phyloP scores from a whole-genome alignment of 1,139 yeast species.

The Kodamaea derodonti region DNA sequence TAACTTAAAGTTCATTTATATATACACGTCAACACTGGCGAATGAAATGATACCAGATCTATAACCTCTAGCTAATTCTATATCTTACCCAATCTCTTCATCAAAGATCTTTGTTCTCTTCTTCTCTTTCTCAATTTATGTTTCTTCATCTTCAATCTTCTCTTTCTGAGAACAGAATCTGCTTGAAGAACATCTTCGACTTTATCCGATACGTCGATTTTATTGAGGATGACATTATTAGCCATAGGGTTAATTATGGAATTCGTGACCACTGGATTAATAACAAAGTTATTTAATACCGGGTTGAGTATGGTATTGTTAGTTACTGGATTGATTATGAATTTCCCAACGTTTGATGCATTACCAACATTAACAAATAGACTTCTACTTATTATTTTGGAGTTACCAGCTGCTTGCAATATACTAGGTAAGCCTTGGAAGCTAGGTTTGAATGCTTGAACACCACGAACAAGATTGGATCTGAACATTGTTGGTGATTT shows the following conservation, averaged over 20 bases:
- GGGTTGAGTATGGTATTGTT: background rate
- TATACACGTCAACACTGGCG: too few relatives aligned
- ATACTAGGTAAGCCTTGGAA: too few relatives aligned
- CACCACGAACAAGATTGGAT: conserved; percentile 3
- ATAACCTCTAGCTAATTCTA: too few relatives aligned
- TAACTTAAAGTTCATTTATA: too few relatives aligned
- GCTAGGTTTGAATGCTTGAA: conserved; percentile 5
- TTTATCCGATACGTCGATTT: conserved; percentile 1
- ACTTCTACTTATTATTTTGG: too few relatives aligned
- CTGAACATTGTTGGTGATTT: conserved; percentile 6
- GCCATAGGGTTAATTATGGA: conserved; percentile 1
- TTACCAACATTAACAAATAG: too few relatives aligned
- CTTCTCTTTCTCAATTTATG: conserved; percentile 73
- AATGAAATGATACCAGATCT: too few relatives aligned
- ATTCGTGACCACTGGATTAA: conserved; percentile 4
- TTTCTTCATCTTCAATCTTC: conserved; percentile 70
- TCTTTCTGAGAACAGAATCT: conserved; percentile 65
- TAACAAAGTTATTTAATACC: background rate
- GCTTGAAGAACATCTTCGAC: conserved; percentile 30
- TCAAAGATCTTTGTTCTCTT: conserved; percentile 56
- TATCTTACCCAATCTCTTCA: conserved; percentile 52
- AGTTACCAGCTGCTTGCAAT: too few relatives aligned
- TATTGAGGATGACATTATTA: conserved; percentile 4
- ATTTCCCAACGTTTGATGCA: too few relatives aligned
- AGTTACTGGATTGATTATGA: too few relatives aligned